phyloP scores from a whole-genome alignment of 2,329 filamentous ascomycete genomes.

The Fusarium nanum region DNA sequence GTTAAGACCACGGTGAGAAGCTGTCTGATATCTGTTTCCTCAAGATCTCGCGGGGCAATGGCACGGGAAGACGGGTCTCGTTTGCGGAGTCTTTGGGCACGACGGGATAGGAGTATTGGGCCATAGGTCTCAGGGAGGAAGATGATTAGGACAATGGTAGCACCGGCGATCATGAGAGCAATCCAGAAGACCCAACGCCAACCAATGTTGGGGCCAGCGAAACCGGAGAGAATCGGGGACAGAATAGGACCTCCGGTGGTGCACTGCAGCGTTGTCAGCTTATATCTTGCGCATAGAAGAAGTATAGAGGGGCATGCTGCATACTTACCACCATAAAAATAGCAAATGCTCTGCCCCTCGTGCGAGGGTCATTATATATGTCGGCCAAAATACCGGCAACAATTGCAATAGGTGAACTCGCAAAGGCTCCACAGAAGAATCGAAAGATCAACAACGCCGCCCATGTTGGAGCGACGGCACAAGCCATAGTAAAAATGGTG shows the following conservation, averaged over 20 bases:
- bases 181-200: slow-evolving; percentile 81
- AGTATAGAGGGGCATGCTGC: neutral
- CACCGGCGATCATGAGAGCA: slow-evolving; percentile 73
- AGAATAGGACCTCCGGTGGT: slow-evolving; percentile 75
- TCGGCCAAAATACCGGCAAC: slow-evolving; percentile 74
- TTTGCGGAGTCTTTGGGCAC: slow-evolving; percentile 68
- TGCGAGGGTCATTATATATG: slow-evolving; percentile 64
- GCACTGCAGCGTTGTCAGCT: slow-evolving; percentile 52
- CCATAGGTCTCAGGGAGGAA: slow-evolving; percentile 74
- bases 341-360: slow-evolving; percentile 70
- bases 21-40: slow-evolving; percentile 66
- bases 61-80: slow-evolving; percentile 63
- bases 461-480: slow-evolving; percentile 65
- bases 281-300: neutral
- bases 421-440: slow-evolving; percentile 64
- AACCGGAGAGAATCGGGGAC: slow-evolving; percentile 74
- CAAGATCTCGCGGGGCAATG: slow-evolving; percentile 71
- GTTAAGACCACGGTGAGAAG: slow-evolving; percentile 77
- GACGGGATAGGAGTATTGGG: slow-evolving; percentile 66
- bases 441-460: slow-evolving; percentile 65
- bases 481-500: slow-evolving; percentile 65
- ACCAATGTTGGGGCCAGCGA: slow-evolving; percentile 65
- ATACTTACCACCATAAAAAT: slow-evolving; percentile 70
- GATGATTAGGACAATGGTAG: slow-evolving; percentile 68
- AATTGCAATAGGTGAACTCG: slow-evolving; percentile 70